Evolutionary conservation across 75 land plant species (phyloP), one percentile per base, ranked within the genome.

Genomic region (Ceratopteris richardii): DNA sequence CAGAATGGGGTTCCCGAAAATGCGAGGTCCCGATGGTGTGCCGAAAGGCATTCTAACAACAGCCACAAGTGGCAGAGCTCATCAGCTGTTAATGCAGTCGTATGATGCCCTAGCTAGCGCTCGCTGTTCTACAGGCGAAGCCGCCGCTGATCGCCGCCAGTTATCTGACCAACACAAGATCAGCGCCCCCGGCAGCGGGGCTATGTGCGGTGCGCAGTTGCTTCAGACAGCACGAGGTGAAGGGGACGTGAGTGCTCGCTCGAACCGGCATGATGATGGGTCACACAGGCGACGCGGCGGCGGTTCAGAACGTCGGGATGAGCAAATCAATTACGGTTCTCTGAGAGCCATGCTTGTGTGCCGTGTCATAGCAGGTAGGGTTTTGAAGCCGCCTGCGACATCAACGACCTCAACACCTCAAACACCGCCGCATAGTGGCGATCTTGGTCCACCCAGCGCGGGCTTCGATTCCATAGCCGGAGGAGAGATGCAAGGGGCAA

Each of bases 391-490:
- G 9, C 40, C 84, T 31, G 88, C 77, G 29, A 80, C 50, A 2
- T 2, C 18, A 2, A 5, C 12, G 2, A 14, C 50, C 3, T 6
- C 50, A n/a, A 5, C 50, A 5, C 25, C 18, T 6, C 18, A 21
- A 9, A 26, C 25, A 7, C 25, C 13, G 6, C 25, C 18, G 7
- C 14, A 23, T 28, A 52, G 29, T 23, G 29, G 29, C 36, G 29
- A 84, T 57, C 60, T 79, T 24, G 78, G 73, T 52, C 85, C 81
- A 21, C 85, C 80, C 37, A 40, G 75, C 0, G 89, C 76, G 0
- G 89, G 88, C 36, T 85, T 79, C 44, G 88, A 84, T 64, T 88
- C 93, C 11, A 51, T 85, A 63, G 88, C 93, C 19, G 89, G 89
- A 3, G 65, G 29, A 25, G 54, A 26, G 3, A 3, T 23, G 29